phyloP scores from a whole-genome alignment of 139 green algal species.

The Chlorella vulgaris region DNA sequence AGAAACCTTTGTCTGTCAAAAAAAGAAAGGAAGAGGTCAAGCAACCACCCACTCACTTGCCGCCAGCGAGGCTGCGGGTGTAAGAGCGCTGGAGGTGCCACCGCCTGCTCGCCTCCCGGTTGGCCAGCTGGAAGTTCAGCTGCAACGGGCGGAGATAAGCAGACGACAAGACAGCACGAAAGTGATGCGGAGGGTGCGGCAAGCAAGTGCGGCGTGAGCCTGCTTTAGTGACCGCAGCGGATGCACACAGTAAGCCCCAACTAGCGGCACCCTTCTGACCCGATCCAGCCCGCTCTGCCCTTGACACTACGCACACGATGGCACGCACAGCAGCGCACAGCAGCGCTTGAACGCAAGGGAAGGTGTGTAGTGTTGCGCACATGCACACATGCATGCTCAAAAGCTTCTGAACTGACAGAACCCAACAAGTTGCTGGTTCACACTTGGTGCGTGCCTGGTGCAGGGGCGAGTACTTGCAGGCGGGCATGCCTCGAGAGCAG shows the following conservation, averaged over 20 bases:
- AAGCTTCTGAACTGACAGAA: not conserved
- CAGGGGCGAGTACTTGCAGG: conserved; percentile 40
- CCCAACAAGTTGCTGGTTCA: not conserved
- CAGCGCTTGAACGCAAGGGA: too few relatives aligned
- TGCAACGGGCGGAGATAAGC: conserved; percentile 25
- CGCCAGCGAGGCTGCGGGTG: conserved; percentile 6
- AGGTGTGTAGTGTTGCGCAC: too few relatives aligned
- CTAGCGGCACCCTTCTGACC: too few relatives aligned
- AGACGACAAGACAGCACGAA: not conserved
- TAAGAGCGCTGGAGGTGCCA: conserved; percentile 67
- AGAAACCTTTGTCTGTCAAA: too few relatives aligned
- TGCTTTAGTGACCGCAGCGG: too few relatives aligned
- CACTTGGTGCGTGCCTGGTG: conserved; percentile 17
- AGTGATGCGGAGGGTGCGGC: not conserved
- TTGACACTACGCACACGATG: too few relatives aligned
- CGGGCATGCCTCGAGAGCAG: conserved; percentile 13
- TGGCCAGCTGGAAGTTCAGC: conserved; percentile 42
- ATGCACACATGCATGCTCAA: too few relatives aligned
- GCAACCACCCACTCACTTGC: conserved; percentile 3
- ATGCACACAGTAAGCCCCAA: too few relatives aligned
- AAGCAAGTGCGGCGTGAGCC: too few relatives aligned
- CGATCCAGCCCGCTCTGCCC: too few relatives aligned
- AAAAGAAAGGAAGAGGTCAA: too few relatives aligned
- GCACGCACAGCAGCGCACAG: too few relatives aligned
- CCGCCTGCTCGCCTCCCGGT: conserved; percentile 43